Conservation (phyloP, 306 rosid genomes). For the Gastrolobium villosum region DNA sequence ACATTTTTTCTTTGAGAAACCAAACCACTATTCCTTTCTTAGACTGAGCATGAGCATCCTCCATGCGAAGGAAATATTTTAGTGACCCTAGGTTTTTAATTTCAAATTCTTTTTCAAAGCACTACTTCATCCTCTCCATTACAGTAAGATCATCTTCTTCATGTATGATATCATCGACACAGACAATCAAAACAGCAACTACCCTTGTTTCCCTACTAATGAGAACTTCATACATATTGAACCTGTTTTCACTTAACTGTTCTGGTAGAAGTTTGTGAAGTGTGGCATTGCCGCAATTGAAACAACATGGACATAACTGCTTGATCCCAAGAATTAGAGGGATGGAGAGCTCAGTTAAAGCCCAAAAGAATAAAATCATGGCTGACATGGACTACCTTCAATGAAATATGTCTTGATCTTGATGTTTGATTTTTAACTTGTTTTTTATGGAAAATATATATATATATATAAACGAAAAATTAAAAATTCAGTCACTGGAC, state of each 20-base stretch:
- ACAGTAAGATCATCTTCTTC: not conserved
- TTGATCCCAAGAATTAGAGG: not conserved
- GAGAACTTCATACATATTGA: not conserved
- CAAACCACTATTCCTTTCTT: not conserved
- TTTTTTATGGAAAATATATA: constrained; percentile 1
- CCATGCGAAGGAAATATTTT: not conserved
- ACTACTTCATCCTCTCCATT: not conserved
- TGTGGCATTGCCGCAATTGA: no score
- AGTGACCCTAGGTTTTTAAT: not conserved
- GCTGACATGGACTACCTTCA: not conserved
- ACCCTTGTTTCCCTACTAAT: not conserved
- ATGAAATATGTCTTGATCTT: constrained; percentile 6
- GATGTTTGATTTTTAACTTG: constrained; percentile 26
- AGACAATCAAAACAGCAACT: not conserved
- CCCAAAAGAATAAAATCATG: no score
- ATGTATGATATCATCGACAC: not conserved
- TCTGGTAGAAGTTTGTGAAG: no score
- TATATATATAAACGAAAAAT: no score
- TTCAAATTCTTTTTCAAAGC: not conserved
- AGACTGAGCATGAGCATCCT: not conserved
- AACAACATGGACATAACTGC: not conserved
- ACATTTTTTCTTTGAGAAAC: not conserved
- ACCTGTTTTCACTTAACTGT: no score
- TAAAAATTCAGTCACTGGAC: no score
- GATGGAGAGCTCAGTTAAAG: not conserved